Percentiles rank a stretch among this genome's conserved stretches.
These are phyloP conservation scores for Porcisia hertigi DNA, from an alignment of 208 protist species.

Conservation along the genomic window DNA sequence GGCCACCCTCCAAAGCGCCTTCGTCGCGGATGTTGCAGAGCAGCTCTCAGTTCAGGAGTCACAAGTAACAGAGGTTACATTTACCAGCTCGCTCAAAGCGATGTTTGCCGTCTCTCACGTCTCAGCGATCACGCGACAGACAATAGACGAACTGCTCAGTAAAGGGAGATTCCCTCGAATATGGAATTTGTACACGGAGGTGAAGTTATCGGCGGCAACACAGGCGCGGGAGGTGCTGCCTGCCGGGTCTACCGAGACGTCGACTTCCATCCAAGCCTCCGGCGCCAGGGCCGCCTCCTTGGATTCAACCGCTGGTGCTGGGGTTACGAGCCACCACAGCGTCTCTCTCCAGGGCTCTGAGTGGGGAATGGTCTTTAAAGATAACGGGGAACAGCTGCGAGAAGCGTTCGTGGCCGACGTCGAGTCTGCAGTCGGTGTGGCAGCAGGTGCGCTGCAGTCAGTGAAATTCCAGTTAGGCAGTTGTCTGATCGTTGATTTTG, in stretches of 20 bases:
- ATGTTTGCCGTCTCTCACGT: constrained; percentile 43
- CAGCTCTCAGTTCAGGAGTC: constrained; percentile 11
- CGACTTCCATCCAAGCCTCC: not conserved
- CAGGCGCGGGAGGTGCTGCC: not conserved
- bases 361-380: constrained; percentile 30
- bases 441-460: constrained; percentile 19
- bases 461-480: constrained; percentile 30
- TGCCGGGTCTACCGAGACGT: not conserved
- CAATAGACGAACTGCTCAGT: constrained; percentile 21
- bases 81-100: constrained; percentile 12
- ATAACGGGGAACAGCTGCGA: constrained; percentile 19
- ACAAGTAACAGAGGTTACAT: constrained; percentile 18
- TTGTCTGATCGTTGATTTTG: constrained; percentile 30
- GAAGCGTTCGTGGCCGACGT: constrained; percentile 40
- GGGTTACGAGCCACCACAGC: constrained; percentile 39
- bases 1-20: constrained; percentile 12
- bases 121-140: constrained; percentile 6
- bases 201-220: not conserved
- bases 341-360: constrained; percentile 42
- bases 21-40: constrained; percentile 26
- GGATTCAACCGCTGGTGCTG: not conserved
- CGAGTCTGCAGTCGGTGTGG: constrained; percentile 10
- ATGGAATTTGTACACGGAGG: constrained; percentile 18
- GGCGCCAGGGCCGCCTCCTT: not conserved
- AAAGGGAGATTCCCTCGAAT: constrained; percentile 16